phyloP scores from a whole-genome alignment of 2,329 filamentous ascomycete species.

The Gaeumannomyces sp. region DNA sequence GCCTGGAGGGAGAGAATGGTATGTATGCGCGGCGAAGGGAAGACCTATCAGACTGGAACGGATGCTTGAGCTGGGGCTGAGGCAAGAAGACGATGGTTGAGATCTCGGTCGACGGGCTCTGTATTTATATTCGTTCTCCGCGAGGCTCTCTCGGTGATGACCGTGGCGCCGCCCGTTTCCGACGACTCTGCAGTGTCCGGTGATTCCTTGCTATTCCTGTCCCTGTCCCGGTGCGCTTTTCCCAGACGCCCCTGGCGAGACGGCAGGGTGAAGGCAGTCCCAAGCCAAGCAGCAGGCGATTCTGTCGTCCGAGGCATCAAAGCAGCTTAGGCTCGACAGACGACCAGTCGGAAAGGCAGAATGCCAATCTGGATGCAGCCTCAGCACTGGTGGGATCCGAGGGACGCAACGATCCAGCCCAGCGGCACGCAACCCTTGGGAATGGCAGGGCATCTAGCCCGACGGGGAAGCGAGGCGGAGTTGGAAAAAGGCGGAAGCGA shows the following conservation, averaged over 20 bases:
- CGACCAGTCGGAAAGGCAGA: not conserved
- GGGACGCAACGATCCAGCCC: not conserved
- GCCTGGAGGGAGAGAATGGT: not conserved
- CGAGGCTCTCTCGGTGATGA: not conserved
- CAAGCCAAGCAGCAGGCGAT: not conserved
- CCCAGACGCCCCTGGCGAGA: not conserved
- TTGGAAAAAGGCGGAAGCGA: too few species aligned
- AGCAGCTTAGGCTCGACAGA: not conserved
- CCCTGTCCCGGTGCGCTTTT: not conserved
- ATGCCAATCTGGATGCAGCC: not conserved
- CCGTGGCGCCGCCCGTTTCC: not conserved
- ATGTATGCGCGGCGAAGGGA: not conserved
- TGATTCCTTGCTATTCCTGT: not conserved
- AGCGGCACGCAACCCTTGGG: not conserved
- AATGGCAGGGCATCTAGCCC: not conserved
- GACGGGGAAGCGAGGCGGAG: not conserved
- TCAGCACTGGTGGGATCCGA: not conserved
- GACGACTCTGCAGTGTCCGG: not conserved
- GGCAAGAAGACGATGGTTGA: slow-evolving; percentile 13
- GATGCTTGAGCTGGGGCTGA: not conserved
- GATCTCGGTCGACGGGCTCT: slow-evolving; percentile 14
- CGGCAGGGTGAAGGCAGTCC: not conserved
- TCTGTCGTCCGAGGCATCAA: slow-evolving; percentile 9
- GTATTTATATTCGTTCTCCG: slow-evolving; percentile 22
- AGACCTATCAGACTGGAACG: not conserved